Evolutionary conservation across 108 stramenopile genomes (phyloP), one percentile per base, ranked within the genome.

Genomic region (Chaetoceros tenuissimus): DNA sequence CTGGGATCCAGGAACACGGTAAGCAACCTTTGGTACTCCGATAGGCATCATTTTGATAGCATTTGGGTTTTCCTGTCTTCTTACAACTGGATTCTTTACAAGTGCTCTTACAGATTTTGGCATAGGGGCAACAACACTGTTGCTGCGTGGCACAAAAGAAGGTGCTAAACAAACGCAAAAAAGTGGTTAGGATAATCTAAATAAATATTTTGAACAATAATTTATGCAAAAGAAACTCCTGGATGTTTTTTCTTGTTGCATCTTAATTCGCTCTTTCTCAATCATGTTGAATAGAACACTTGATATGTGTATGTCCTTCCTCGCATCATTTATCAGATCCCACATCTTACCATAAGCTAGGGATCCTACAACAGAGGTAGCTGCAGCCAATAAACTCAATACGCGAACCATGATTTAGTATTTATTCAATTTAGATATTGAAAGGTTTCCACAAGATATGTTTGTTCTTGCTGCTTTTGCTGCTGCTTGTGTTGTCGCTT

Each of bases 21-120:
- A 98, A 48, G 95, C 97, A 61, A 98, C 97, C 84, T 95, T 92
- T 48, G 94, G 94, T 23, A 94, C 88, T 31, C 97, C 96, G 63
- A 98, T 96, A 46, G 97, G 97, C 97, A 98, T 96, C 97, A 98
- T 98, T 58, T 81, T 91, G 48, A 95, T 81, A 63, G 75, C 3
- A 25, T 54, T 53, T 50, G 51, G 52, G 50, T 71, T 62, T 51
- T 25, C 66, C 30, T 56, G 63, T 34, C 53, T 56, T 46, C 77
- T 71, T 27, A 67, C 69, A 3, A 21, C 48, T 27, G 74, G 61
- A 53, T 56, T 68, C 25, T 51, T 57, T 20, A 47, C 52, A 24
- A 72, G 62, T 29, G 68, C 57, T 22, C 75, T 28, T 17, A 75
- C 67, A 31, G 60, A 45, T 60, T 80, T 84, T 45, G 79, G 71